Evolutionary conservation across 2,329 filamentous ascomycete species (phyloP), one percentile per base, ranked within the genome.

Genomic region (Talaromyces sp.): DNA sequence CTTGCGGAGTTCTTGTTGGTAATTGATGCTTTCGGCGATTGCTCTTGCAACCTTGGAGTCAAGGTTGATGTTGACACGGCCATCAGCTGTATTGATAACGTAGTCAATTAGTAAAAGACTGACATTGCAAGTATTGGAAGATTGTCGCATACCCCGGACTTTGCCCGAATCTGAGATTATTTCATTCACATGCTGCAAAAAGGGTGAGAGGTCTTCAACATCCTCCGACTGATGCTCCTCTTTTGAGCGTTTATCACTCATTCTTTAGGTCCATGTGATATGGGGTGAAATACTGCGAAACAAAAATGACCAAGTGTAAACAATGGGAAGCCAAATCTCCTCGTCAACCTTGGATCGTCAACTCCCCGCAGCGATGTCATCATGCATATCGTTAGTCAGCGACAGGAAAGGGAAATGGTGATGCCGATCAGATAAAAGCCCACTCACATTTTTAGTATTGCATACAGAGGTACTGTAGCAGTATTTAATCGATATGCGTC

Each of bases 31-130:
- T 35, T 59, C 41, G 30, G 60, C 64, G 10, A 66, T 51, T 14
- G 57, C 56, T 54, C 52, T 64, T 7, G 64, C 61, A 24, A 66
- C 41, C 19, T 47, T 60, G 19, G 64, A 66, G 1, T 66, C 60
- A 1, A 66, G 54, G 13, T 64, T 62, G 22, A 66, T 51, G 19
- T 65, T 41, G 20, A 66, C 56, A 19, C 64, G 61, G 6, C 64
- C 64, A 35, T 65, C 51, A 5, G 41, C 62, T 65, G 20, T 5
- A 17, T 3, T 13, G 2, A n/a, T 9, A 33, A 49, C 9, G 13
- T n/a, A 7, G 22, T 13, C 7, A 36, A 33, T 45, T 37, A 37
- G 14, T 45, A 17, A 10, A 22, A 20, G 22, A 9, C 3, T 32
- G 14, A 13, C 17, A 10, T 45, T 27, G 9, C 5, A 4, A 8